Base-by-base conservation (phyloP, 1,284 basidiomycete species). In the Lentinula novae-zelandiae region DNA sequence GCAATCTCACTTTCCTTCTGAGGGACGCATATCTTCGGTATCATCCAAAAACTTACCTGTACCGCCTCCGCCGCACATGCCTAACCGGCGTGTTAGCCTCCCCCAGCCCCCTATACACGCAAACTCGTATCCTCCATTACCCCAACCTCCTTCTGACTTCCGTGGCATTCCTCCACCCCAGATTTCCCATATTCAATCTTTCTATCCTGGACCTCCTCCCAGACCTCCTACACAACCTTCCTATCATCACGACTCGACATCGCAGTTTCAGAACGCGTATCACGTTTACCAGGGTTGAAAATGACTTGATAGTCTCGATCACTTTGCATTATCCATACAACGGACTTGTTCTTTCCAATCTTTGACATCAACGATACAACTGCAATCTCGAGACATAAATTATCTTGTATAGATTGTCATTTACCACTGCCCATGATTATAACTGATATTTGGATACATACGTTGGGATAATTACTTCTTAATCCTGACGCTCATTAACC, bases 31-130 rank as follows among this genome's bases (percentile, higher is more conserved):
- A 36, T 38, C 54, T 27, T 52, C 64, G n/a, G 52, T 60, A 9
- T 60, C 62, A 34, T 62, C 67, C 63, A 10, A 67, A 63, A 40
- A 67, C 66, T 36, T 56, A 20, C 33, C 54, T 34, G 54, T 56
- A 15, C 62, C 66, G 22, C 62, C 62, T 15, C 60, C 61, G 8
- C 74, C 65, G 33, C 71, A 65, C 60, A 57, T 65, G n/a, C 64
- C 68, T 13, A 56, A 66, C 9, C 67, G 75, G 52, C 71, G 71
- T 7, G 66, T 74, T 1, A 70, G 71, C 57, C 68, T 82, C 31
- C 79, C 79, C 22, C 75, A 76, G 38, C 78, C 76, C 20, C 79
- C 77, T 9, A 60, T 71, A 48, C 49, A 53, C 12, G 44, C 36
- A 9, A 31, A 6, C 13, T 50, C 57, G 50, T 58, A 51, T 31